Conservation (phyloP, 371 early-diverging fungal species). For the Thermomucor indicae-seudaticae region DNA sequence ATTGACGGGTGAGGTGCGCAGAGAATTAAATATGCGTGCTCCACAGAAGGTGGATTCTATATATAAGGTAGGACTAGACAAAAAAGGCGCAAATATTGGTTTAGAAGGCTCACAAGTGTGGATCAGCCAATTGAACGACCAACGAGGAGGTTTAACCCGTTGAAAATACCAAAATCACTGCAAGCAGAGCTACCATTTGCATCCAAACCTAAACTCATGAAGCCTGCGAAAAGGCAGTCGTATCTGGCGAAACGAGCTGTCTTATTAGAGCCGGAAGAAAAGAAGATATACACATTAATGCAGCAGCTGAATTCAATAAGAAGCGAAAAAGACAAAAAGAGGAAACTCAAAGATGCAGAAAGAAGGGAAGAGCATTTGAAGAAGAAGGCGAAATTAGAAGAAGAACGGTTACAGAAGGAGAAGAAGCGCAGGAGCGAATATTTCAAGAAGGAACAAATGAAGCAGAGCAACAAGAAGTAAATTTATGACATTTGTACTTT, state of each 20-base stretch:
- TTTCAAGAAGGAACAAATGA: constrained; percentile 25
- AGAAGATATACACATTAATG: constrained; percentile 77
- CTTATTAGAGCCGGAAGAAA: constrained; percentile 85
- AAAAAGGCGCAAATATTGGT: not conserved
- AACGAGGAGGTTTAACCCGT: constrained; percentile 79
- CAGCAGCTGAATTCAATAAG: constrained; percentile 85
- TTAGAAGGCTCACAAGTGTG: not conserved
- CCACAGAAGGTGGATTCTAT: constrained; percentile 78
- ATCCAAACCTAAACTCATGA: constrained; percentile 75
- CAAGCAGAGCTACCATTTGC: constrained; percentile 88
- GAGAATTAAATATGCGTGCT: constrained; percentile 60
- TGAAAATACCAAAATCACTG: constrained; percentile 79
- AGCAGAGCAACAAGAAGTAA: constrained; percentile 4
- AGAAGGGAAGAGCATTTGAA: constrained; percentile 39
- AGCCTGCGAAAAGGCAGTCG: constrained; percentile 43
- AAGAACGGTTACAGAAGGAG: constrained; percentile 32
- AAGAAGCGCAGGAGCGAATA: constrained; percentile 45
- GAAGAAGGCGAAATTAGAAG: constrained; percentile 60
- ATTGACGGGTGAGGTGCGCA: constrained; percentile 84
- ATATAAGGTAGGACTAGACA: constrained; percentile 62
- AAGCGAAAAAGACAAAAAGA: constrained; percentile 77
- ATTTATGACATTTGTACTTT: too few relatives aligned
- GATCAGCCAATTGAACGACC: constrained; percentile 75
- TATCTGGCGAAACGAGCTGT: constrained; percentile 78
- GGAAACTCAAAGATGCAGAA: constrained; percentile 62